Base-by-base conservation (phyloP, 306 rosid genomes). In the Heteromeles arbutifolia region DNA sequence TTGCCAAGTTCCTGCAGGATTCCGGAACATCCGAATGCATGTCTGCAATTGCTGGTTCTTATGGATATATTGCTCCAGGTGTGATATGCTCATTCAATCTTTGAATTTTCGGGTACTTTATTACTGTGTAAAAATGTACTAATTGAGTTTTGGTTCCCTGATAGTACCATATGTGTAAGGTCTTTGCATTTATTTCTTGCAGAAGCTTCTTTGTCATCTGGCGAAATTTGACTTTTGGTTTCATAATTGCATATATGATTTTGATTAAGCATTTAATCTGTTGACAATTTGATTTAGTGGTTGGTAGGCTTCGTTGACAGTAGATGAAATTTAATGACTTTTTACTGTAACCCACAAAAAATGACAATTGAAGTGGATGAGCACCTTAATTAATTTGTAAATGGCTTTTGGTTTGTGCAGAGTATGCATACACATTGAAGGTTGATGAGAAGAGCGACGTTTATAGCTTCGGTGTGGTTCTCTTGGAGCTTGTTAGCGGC, bases 1-100 rank as follows among this genome's bases (percentile, higher is more conserved):
- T 94, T 43, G 98, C 98, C 82, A 94, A 94, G 90, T 94, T 94
- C 79, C 87, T 94, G 59, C 98, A 94, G 84, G 98, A 94, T 78
- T 94, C 98, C 2, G 98, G 98, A 54, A 92, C 98, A 32, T 94
- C 98, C 6, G 98, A 94, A 73, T 94, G 97, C 88, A 94, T 94
- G 98, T 94, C 98, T 25, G 98, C 96, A 31, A 94, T 94, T 84
- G 98, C 98, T 53, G 98, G 98, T 69, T 94, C 98, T 57, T 94
- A 94, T 61, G 98, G 98, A 81, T 94, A 94, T 85, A 94, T 92
- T 62, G 98, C 98, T 53, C 98, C 98, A 79, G 98, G 98, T 94
- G 88, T 25, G 4, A 62, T 29, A 15, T 13, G 44, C 11, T 73
- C 67, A 14, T 67, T 84, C 77, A 71, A 31, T 34, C 69, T 81